phyloP scores from a whole-genome alignment of 2,329 filamentous ascomycete species.

The Aspergillus pseudotamarii region DNA sequence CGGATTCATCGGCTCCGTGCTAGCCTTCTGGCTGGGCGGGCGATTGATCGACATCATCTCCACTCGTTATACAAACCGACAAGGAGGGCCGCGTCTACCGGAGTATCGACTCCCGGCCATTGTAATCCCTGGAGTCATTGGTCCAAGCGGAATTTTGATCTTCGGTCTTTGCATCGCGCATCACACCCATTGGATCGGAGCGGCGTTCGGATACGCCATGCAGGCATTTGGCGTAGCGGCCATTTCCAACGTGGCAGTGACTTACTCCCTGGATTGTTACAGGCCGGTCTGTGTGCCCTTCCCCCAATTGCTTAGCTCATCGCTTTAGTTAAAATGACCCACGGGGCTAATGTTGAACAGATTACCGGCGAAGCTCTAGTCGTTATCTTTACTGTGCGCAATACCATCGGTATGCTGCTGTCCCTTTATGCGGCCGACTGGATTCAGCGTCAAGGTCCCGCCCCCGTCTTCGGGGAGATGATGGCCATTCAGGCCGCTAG shows the following conservation, averaged over 20 bases:
- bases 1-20: constrained; percentile 28
- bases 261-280: constrained; percentile 30
- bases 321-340: not conserved
- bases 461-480: constrained; percentile 30
- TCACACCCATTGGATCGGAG: constrained; percentile 28
- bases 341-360: constrained; percentile 8
- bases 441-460: constrained; percentile 25
- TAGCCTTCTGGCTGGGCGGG: constrained; percentile 32
- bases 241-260: constrained; percentile 32
- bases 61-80: constrained; percentile 25
- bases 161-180: constrained; percentile 29
- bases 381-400: constrained; percentile 32
- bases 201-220: constrained; percentile 30
- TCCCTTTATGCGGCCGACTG: constrained; percentile 29
- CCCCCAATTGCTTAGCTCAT: not conserved
- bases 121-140: constrained; percentile 27
- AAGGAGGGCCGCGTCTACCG: constrained; percentile 24
- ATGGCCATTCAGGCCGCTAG: constrained; percentile 27
- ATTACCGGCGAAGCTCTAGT: constrained; percentile 30
- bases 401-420: constrained; percentile 31
- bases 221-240: constrained; percentile 31
- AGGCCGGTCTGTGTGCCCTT: constrained; percentile 20
- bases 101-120: constrained; percentile 33
- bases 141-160: constrained; percentile 27
- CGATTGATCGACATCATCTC: constrained; percentile 33